Conservation (phyloP, 345 rosid species). For the Raphanus raphanistrum region DNA sequence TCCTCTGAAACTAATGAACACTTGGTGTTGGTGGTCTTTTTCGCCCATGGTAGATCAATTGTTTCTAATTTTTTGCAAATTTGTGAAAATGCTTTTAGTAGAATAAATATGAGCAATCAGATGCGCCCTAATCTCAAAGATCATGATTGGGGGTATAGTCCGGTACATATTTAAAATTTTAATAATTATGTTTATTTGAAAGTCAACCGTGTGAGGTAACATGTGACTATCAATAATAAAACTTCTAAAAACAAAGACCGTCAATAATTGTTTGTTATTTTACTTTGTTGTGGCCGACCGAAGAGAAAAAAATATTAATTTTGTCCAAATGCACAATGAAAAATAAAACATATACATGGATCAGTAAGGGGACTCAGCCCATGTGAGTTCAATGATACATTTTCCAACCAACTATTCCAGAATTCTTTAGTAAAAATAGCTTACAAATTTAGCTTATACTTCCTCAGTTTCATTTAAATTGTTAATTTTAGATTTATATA, state of each 20-base stretch:
- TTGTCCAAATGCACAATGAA: not conserved
- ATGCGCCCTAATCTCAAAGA: not conserved
- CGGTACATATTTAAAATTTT: not conserved
- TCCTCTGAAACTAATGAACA: constrained; percentile 5
- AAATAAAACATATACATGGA: not conserved
- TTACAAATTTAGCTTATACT: too few relatives aligned
- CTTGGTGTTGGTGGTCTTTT: not conserved
- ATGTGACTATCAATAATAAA: not conserved
- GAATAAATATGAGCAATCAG: not conserved
- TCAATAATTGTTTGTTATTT: not conserved
- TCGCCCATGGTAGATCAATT: not conserved
- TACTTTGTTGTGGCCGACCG: not conserved
- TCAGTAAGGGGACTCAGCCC: not conserved
- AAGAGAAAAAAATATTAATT: not conserved
- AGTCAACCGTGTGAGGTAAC: not conserved
- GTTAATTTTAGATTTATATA: too few relatives aligned
- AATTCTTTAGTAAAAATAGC: not conserved
- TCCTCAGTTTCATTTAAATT: too few relatives aligned
- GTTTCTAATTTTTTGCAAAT: not conserved
- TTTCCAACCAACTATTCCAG: not conserved
- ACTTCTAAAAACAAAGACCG: not conserved
- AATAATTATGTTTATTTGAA: not conserved
- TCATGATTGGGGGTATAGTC: not conserved
- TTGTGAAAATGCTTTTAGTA: not conserved
- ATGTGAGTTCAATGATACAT: not conserved